Conservation (phyloP, 495 filamentous ascomycete species). For the Penicillium odoratum region DNA sequence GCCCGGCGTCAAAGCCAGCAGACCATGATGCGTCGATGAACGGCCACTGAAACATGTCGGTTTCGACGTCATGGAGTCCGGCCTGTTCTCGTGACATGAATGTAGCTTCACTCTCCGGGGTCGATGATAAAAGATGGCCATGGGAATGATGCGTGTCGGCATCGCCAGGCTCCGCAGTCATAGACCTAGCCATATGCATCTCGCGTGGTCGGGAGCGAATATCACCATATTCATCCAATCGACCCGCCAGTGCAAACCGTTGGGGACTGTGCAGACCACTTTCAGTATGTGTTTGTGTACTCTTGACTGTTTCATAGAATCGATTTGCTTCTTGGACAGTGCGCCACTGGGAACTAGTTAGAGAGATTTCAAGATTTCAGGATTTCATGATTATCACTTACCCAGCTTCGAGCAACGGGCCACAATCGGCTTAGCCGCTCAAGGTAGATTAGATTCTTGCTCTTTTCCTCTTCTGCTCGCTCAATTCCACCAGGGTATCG, state of each 20-base stretch:
- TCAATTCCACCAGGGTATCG: conserved; percentile 40
- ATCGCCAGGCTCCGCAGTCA: conserved; percentile 11
- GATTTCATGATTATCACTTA: conserved; percentile 15
- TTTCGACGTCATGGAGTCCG: conserved; percentile 32
- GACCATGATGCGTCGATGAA: conserved; percentile 48
- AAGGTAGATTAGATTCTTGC: conserved; percentile 37
- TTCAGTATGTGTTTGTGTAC: conserved; percentile 22
- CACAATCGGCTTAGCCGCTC: conserved; percentile 40
- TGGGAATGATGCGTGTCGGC: not conserved
- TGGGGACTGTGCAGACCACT: conserved; percentile 29
- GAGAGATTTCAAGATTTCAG: not conserved
- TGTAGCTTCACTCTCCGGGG: conserved; percentile 10
- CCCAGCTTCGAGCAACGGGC: conserved; percentile 46
- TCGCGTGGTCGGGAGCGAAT: conserved; percentile 39
- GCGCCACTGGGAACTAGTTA: conserved; percentile 31
- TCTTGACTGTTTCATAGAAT: conserved; percentile 43
- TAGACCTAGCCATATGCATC: conserved; percentile 12
- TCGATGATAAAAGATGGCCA: conserved; percentile 3
- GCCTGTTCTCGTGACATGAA: conserved; percentile 15
- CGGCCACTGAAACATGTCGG: conserved; percentile 48
- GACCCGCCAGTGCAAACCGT: conserved; percentile 38
- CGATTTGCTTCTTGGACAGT: conserved; percentile 44
- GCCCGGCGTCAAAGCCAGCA: conserved; percentile 38
- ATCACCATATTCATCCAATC: conserved; percentile 46
- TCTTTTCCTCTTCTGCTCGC: conserved; percentile 40